Conservation (phyloP, 352 stramenopile species). For the Pythium phragmitis region DNA sequence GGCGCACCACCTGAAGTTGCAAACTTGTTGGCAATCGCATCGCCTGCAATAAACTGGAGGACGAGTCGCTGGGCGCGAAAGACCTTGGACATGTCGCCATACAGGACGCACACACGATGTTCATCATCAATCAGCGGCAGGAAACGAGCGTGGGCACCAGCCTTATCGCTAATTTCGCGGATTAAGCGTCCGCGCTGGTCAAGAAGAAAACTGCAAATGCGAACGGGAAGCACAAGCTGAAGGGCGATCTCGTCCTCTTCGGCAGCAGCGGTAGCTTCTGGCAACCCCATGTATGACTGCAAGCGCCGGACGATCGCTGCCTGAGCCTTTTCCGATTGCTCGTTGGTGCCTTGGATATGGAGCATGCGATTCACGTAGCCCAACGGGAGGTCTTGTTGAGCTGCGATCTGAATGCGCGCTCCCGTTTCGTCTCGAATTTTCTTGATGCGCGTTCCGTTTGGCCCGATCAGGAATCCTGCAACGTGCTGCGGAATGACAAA, state of each 20-base stretch:
- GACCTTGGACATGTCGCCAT: constrained; percentile 46
- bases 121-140: constrained; percentile 39
- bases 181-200: constrained; percentile 48
- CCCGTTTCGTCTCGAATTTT: constrained; percentile 50
- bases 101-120: constrained; percentile 51
- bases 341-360: constrained; percentile 55
- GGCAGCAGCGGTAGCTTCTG: neutral
- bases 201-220: constrained; percentile 49
- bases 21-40: constrained; percentile 48
- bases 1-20: constrained; percentile 14
- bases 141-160: constrained; percentile 49
- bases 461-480: constrained; percentile 52
- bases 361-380: constrained; percentile 62
- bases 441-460: constrained; percentile 36
- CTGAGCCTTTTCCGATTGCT: constrained; percentile 44
- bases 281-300: constrained; percentile 20
- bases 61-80: constrained; percentile 56
- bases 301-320: constrained; percentile 41
- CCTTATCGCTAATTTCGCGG: constrained; percentile 53
- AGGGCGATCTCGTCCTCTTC: constrained; percentile 52
- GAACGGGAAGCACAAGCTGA: constrained; percentile 45
- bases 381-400: constrained; percentile 47
- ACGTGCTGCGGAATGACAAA: constrained; percentile 59
- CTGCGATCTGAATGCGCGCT: constrained; percentile 55
- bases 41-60: constrained; percentile 57